Evolutionary conservation across 371 early-diverging fungal species (phyloP).

Genomic region (Massospora cicadina): DNA sequence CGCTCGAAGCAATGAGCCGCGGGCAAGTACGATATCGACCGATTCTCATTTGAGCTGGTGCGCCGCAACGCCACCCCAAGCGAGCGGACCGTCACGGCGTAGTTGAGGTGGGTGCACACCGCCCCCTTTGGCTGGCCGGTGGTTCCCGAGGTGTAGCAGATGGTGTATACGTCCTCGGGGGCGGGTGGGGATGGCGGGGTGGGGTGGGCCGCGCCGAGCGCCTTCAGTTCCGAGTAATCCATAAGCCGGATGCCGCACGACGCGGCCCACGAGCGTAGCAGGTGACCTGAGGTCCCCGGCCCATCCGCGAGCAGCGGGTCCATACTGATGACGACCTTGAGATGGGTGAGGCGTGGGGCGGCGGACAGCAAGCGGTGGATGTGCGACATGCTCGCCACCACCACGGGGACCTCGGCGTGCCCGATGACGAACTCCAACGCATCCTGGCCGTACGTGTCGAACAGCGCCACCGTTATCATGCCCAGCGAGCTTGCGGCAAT

Average conservation of each 20-base stretch:
- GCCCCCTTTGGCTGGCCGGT: constrained; percentile 61
- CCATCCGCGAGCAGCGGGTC: constrained; percentile 21
- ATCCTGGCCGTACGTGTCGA: constrained; percentile 65
- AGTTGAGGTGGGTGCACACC: constrained; percentile 31
- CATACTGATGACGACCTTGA: constrained; percentile 63
- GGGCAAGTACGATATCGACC: constrained; percentile 5
- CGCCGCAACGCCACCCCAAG: neutral
- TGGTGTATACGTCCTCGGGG: constrained; percentile 55
- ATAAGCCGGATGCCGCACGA: constrained; percentile 27
- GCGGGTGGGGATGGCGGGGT: constrained; percentile 20
- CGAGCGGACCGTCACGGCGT: constrained; percentile 23
- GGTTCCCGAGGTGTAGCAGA: constrained; percentile 93
- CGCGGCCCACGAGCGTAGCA: constrained; percentile 27
- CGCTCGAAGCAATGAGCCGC: constrained; percentile 78
- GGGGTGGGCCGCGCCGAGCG: constrained; percentile 20
- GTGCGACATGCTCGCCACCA: constrained; percentile 47
- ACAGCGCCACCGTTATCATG: constrained; percentile 60
- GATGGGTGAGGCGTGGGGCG: constrained; percentile 26
- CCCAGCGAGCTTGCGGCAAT: constrained; percentile 20
- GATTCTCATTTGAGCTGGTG: neutral
- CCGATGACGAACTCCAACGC: constrained; percentile 54
- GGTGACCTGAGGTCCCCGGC: constrained; percentile 19
- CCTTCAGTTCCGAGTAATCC: constrained; percentile 42
- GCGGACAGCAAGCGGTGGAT: constrained; percentile 39
- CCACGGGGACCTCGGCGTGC: constrained; percentile 42